phyloP scores from a whole-genome alignment of 345 rosid species.

The Ricinus communis region DNA sequence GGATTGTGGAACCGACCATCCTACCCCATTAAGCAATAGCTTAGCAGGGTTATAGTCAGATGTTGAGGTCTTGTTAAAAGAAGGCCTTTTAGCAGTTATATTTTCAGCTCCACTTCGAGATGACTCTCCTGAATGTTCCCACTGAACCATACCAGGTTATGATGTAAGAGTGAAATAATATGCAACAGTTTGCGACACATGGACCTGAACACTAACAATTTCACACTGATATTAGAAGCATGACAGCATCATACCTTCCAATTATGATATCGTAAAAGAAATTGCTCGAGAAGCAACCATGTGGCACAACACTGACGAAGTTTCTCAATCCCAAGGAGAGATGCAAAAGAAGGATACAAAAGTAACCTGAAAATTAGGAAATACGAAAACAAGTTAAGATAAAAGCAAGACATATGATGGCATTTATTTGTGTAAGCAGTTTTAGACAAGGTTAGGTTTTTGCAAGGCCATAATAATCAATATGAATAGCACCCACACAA shows the following conservation, averaged over 20 bases:
- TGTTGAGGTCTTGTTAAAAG: constrained; percentile 40
- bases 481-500: constrained; percentile 69
- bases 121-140: constrained; percentile 81
- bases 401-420: constrained; percentile 19
- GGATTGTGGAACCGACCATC: constrained; percentile 74
- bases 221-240: constrained; percentile 12
- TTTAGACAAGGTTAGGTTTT: constrained; percentile 8
- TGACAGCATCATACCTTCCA: constrained; percentile 70
- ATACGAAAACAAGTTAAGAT: neutral
- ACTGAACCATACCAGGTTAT: constrained; percentile 59
- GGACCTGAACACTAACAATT: constrained; percentile 17
- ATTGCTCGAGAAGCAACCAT: constrained; percentile 94
- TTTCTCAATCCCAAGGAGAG: constrained; percentile 91
- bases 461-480: constrained; percentile 22
- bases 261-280: constrained; percentile 72
- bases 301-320: constrained; percentile 92
- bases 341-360: constrained; percentile 85
- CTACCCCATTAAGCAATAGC: constrained; percentile 76
- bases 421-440: neutral
- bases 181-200: constrained; percentile 10
- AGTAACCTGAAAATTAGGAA: constrained; percentile 57
- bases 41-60: constrained; percentile 73
- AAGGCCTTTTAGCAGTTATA: constrained; percentile 41
- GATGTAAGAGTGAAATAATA: constrained; percentile 22
- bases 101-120: constrained; percentile 57